Conservation (phyloP, 1,284 basidiomycete genomes). For the Microbotryum lychnidis-dioicae region DNA sequence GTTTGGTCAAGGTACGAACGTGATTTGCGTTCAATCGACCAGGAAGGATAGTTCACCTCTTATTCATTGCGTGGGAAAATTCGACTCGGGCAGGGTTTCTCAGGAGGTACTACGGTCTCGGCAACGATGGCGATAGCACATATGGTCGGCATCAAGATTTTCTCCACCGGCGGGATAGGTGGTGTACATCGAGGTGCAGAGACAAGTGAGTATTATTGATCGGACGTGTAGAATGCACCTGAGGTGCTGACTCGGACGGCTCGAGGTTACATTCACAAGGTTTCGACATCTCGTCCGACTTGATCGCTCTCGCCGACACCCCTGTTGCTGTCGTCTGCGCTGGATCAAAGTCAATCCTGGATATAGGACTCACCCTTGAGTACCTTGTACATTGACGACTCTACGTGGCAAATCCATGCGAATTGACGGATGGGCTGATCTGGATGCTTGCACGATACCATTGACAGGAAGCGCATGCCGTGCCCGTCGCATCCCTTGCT, state of each 20-base stretch:
- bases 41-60: background rate
- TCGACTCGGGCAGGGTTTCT: conserved; percentile 32
- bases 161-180: conserved; percentile 48
- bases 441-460: background rate
- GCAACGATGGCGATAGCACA: conserved; percentile 76
- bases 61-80: background rate
- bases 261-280: conserved; percentile 45
- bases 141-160: conserved; percentile 59
- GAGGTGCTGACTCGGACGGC: background rate
- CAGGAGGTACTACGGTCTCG: conserved; percentile 87
- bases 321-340: conserved; percentile 86
- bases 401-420: background rate
- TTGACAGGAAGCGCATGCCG: conserved; percentile 83
- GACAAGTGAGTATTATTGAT: conserved; percentile 51
- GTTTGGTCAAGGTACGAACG: conserved; percentile 26
- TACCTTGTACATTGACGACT: conserved; percentile 58
- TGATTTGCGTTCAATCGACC: background rate
- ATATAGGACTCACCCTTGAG: conserved; percentile 86
- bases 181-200: conserved; percentile 93
- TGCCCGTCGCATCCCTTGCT: conserved; percentile 78
- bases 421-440: background rate
- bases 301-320: conserved; percentile 70
- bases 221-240: conserved; percentile 3
- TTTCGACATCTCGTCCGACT: conserved; percentile 90
- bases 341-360: conserved; percentile 90